Conservation (phyloP, 1,139 yeast species). For the Suhomyces maxii region DNA sequence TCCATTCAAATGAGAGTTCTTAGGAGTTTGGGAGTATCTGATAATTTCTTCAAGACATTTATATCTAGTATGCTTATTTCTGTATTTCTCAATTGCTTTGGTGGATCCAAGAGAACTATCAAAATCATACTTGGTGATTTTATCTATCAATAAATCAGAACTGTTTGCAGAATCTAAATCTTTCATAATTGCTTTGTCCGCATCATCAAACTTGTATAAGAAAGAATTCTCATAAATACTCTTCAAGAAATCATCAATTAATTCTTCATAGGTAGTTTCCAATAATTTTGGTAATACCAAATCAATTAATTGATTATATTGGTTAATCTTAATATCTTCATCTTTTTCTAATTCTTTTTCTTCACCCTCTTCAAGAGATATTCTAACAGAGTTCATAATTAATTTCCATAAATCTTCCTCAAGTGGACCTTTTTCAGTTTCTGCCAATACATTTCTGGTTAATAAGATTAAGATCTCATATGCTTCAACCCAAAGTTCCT, state of each 20-base stretch:
- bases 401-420: constrained; percentile 47
- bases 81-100: constrained; percentile 22
- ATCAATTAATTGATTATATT: constrained; percentile 44
- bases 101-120: constrained; percentile 36
- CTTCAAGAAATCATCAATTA: constrained; percentile 42
- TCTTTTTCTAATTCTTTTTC: constrained; percentile 18
- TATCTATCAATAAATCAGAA: constrained; percentile 13
- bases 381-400: constrained; percentile 43
- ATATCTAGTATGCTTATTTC: constrained; percentile 29
- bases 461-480: constrained; percentile 31
- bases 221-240: constrained; percentile 42
- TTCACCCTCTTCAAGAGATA: constrained; percentile 33
- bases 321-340: constrained; percentile 50
- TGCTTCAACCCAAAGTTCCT: constrained; percentile 48
- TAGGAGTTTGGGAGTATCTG: constrained; percentile 20
- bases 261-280: constrained; percentile 22
- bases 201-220: constrained; percentile 48
- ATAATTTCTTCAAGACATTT: constrained; percentile 37
- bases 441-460: constrained; percentile 20
- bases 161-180: neutral
- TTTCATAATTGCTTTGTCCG: constrained; percentile 25
- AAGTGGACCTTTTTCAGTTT: constrained; percentile 7
- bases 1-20: constrained; percentile 18
- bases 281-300: constrained; percentile 42
- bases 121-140: constrained; percentile 25